These are phyloP conservation scores for Paradendryphiella salina DNA, from an alignment of 2,329 filamentous ascomycete species.

Conservation along the genomic window DNA sequence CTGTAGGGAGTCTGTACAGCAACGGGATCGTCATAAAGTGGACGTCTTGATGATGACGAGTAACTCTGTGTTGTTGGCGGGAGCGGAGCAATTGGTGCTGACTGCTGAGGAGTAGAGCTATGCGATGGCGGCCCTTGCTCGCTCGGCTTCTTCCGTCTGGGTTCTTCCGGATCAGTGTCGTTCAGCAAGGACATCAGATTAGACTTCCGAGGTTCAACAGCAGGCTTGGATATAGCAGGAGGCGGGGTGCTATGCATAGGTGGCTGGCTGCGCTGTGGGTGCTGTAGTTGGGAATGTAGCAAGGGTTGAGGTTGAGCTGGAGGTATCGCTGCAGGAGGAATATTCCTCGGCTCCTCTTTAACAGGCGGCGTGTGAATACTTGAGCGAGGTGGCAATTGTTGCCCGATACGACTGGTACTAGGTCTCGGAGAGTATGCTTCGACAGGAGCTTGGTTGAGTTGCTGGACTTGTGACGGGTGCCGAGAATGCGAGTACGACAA, in stretches of 20 bases:
- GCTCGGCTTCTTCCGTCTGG: slow-evolving; percentile 39
- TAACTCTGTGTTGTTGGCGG: slow-evolving; percentile 28
- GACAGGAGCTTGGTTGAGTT: slow-evolving; percentile 24
- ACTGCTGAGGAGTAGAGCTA: slow-evolving; percentile 42
- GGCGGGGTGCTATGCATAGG: slow-evolving; percentile 24
- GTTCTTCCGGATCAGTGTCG: slow-evolving; percentile 44
- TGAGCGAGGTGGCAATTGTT: slow-evolving; percentile 31
- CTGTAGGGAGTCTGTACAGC: slow-evolving; percentile 32
- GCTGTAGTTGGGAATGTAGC: slow-evolving; percentile 28
- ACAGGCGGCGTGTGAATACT: slow-evolving; percentile 38
- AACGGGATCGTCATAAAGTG: slow-evolving; percentile 30
- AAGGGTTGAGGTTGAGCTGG: slow-evolving; percentile 28
- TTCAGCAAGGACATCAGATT: slow-evolving; percentile 47
- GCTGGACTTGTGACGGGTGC: slow-evolving; percentile 31
- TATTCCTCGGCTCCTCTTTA: slow-evolving; percentile 41
- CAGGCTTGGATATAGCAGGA: slow-evolving; percentile 31
- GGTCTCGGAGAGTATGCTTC: slow-evolving; percentile 30
- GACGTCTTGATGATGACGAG: slow-evolving; percentile 29
- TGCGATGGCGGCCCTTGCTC: slow-evolving; percentile 42
- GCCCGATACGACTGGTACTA: slow-evolving; percentile 20
- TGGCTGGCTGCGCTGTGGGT: slow-evolving; percentile 27
- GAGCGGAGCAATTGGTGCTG: slow-evolving; percentile 39
- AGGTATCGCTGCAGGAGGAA: slow-evolving; percentile 25
- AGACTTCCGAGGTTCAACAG: slow-evolving; percentile 42
- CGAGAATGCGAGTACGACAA: slow-evolving; percentile 37